Base-by-base conservation (phyloP, 1,284 basidiomycete genomes). In the Sphaerobolus stellatus region DNA sequence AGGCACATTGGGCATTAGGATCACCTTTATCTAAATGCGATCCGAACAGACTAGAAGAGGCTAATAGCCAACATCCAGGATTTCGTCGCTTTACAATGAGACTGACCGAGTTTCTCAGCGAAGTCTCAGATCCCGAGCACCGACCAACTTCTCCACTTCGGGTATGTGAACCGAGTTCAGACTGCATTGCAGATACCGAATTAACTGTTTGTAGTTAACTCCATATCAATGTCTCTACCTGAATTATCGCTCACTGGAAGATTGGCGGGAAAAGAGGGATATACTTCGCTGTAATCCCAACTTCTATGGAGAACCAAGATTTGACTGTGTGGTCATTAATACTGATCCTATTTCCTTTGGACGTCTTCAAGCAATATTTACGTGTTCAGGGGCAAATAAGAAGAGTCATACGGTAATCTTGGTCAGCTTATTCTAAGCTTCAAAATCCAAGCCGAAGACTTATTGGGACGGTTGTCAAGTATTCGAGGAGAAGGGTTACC, bases 231-330 rank as follows among this genome's bases (percentile, higher is more conserved):
- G 61, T 48, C 36, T 60, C 9, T 50, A 57, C 22, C 47, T 66
- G 40, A 57, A 47, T 7, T 68, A 67, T 50, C 64, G 64, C 46
- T 68, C 66, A 1, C 40, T 58, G 5, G 65, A 66, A 43, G 63
- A 67, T 46, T 67, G 64, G 63, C 62, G 56, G 2, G 55, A 56
- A 24, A 58, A 45, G 9, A 53, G 48, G 3, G 63, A 67, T 48
- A 65, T 67, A 22, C 31, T 68, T 30, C 56, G 62, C 20, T 67
- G 64, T 50, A 67, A 66, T 45, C 49, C 58, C 9, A 41, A 52
- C 11, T 68, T 66, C 49, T 62, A 65, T 49, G 38, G 55, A 5
- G 24, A 44, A 2, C 14, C 7, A 7, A 58, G 63, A 1, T 62
- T 53, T 48, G 64, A 67, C 49, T 66, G 59, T 36, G 48, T 65